Evolutionary conservation across 1,284 basidiomycete genomes (phyloP), one percentile per base, ranked within the genome.

Genomic region (Trametes polyzona): DNA sequence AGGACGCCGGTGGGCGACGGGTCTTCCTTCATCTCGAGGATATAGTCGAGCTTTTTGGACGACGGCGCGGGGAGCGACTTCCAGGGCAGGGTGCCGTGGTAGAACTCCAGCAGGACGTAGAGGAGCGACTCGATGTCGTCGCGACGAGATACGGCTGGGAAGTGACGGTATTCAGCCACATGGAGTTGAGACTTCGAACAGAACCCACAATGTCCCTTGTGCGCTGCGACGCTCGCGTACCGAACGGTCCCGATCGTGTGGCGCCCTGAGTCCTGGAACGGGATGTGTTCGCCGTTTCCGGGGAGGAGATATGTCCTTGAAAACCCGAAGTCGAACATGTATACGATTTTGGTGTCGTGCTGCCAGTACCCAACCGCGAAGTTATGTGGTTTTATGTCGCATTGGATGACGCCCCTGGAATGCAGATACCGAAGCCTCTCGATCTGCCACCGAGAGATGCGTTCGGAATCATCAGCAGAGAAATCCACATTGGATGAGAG

Each of bases 121-220:
- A 64, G 57, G 12, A 64, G 24, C 11, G 61, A 56, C 36, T 63
- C 63, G 12, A 67, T 19, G 43, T 67, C 66, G 24, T 67, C 66
- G 5, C 61, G 49, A 7, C 65, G 63, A n/a, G 63, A 57, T 3
- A 42, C 57, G 14, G 3, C 40, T 42, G 12, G 6, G 7, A 21
- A n/a, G n/a, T n/a, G n/a, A n/a, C n/a, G n/a, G n/a, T n/a, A n/a
- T n/a, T n/a, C n/a, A n/a, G n/a, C n/a, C n/a, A n/a, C n/a, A n/a
- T n/a, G n/a, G n/a, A n/a, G n/a, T n/a, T n/a, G n/a, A n/a, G n/a
- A n/a, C n/a, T n/a, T n/a, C n/a, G n/a, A 3, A 21, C 10, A 21
- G 12, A 32, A 32, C 40, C 10, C 6, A 64, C 61, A 55, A 14
- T 47, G 42, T 3, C 52, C 39, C 11, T 47, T 17, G 40, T 60